phyloP scores from a whole-genome alignment of 352 stramenopile species.

The Phytophthora colocasiae region DNA sequence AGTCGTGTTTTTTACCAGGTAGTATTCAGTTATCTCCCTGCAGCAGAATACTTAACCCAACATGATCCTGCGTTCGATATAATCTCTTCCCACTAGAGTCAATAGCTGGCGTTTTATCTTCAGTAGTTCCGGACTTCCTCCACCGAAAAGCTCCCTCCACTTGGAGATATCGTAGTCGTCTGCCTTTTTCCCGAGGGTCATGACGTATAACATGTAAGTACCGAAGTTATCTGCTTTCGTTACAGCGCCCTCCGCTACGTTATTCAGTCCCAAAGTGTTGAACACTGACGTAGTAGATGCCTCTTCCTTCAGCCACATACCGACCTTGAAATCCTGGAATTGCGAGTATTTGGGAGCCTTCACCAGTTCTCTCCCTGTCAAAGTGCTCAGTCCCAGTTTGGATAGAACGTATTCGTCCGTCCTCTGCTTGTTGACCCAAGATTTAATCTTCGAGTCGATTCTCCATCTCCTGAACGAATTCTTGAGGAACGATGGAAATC shows the following conservation, averaged over 20 bases:
- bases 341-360: neutral
- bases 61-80: no score
- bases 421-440: neutral
- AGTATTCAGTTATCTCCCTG: no score
- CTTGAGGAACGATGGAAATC: neutral
- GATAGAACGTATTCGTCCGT: neutral
- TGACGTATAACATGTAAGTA: neutral
- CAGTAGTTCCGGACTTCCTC: neutral
- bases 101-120: no score
- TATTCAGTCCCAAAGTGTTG: neutral
- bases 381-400: neutral
- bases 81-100: no score
- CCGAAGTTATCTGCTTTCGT: neutral
- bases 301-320: neutral
- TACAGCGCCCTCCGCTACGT: neutral
- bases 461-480: neutral
- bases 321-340: conserved; percentile 1
- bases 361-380: neutral
- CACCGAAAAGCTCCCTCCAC: neutral
- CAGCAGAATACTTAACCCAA: no score
- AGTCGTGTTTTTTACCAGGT: no score
- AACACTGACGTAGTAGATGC: neutral
- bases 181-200: neutral
- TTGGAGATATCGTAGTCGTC: neutral
- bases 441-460: neutral